phyloP scores from a whole-genome alignment of 2,329 filamentous ascomycete species.

The Penicillium digitatum region DNA sequence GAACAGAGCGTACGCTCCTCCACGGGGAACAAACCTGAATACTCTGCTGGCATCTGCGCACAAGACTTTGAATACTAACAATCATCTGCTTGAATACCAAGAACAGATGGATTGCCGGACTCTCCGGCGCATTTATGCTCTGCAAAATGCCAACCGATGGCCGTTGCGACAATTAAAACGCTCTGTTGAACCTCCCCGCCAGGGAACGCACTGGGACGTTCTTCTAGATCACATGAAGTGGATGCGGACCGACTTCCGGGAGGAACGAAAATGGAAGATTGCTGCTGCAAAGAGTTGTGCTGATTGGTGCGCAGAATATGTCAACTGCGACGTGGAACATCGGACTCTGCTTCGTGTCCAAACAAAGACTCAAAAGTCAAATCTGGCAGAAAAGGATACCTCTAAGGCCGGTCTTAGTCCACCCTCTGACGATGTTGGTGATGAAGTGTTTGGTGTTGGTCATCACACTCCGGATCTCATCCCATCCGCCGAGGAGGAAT shows the following conservation, averaged over 20 bases:
- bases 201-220: conserved; percentile 77
- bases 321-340: conserved; percentile 60
- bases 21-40: conserved; percentile 53
- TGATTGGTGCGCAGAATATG: conserved; percentile 78
- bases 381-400: conserved; percentile 23
- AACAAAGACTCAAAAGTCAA: conserved; percentile 36
- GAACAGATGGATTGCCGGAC: conserved; percentile 87
- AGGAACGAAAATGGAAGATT: conserved; percentile 92
- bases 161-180: conserved; percentile 84
- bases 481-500: conserved; percentile 60
- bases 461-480: conserved; percentile 66
- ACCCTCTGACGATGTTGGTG: conserved; percentile 34
- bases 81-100: conserved; percentile 75
- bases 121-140: conserved; percentile 77
- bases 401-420: conserved; percentile 29
- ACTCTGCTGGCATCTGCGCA: conserved; percentile 76
- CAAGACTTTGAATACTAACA: conserved; percentile 83
- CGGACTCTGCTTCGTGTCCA: conserved; percentile 65
- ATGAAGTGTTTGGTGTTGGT: conserved; percentile 30
- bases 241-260: conserved; percentile 94
- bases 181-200: conserved; percentile 72
- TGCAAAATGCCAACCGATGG: conserved; percentile 91
- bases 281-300: conserved; percentile 75
- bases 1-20: conserved; percentile 55
- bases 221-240: conserved; percentile 89